phyloP scores from a whole-genome alignment of 768 basidiomycete genomes.

The Lactifluus piperatus region DNA sequence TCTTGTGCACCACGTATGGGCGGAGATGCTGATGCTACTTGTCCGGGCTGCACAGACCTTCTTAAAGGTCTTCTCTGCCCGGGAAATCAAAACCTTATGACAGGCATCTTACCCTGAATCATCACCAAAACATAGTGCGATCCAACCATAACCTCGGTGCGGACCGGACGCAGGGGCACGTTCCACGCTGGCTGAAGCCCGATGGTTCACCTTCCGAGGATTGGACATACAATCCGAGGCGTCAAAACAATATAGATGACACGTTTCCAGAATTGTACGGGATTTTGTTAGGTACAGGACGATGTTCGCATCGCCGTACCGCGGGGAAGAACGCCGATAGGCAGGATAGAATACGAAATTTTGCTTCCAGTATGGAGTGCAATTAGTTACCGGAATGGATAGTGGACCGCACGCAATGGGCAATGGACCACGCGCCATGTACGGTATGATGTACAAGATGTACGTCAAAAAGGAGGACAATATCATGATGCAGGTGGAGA shows the following conservation, averaged over 20 bases:
- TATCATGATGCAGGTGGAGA: slow-evolving; percentile 10
- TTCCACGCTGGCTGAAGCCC: background rate
- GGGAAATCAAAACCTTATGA: background rate
- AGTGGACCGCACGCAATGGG: background rate
- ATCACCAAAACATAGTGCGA: background rate
- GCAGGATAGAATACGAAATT: background rate
- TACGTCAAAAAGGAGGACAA: slow-evolving; percentile 3
- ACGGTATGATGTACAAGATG: slow-evolving; percentile 13
- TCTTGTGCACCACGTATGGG: slow-evolving; percentile 11
- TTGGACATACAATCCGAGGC: background rate
- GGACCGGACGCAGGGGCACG: background rate
- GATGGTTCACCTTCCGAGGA: slow-evolving; percentile 1
- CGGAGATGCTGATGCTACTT: background rate
- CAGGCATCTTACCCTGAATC: background rate
- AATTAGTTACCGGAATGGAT: background rate
- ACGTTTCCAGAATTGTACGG: slow-evolving; percentile 3
- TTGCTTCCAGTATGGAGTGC: background rate
- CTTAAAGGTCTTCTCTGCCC: slow-evolving; percentile 9
- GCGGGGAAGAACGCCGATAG: background rate
- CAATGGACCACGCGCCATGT: background rate
- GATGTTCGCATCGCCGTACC: background rate
- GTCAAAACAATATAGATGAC: background rate
- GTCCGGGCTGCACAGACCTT: background rate
- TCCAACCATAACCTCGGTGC: background rate
- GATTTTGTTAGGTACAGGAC: background rate